Evolutionary conservation across 352 stramenopile species (phyloP), one percentile per base, ranked within the genome.

Genomic region (Achlya hypogyna): DNA sequence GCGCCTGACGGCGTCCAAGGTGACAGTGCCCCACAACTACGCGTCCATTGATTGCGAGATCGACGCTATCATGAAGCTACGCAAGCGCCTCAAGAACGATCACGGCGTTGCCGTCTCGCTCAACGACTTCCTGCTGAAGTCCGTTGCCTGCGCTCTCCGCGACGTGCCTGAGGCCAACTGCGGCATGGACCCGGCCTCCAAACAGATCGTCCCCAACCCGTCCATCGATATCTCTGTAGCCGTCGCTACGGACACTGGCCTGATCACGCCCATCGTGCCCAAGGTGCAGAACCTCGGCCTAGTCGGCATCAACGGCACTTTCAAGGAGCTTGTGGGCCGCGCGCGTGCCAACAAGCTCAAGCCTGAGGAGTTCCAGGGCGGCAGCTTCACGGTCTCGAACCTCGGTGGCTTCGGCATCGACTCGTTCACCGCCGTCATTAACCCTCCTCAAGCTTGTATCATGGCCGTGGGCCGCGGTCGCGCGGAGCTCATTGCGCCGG

Each of bases 41-140:
- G 84, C 86, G 56, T 96, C 90, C 65, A 95, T 98, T 23, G 93
- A 98, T 76, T 98, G 96, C 66, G 86, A 98, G 75, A 89, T 99
- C 65, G 97, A 96, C 77, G 74, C 32, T 64, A 84, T 96, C 58
- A 81, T 94, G 68, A 75, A 72, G 69, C 75, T 99, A 49, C 93
- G 97, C 59, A 97, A 98, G 76, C 62, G 88, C 59, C 81, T 99
- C 27, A 95, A 93, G 70, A 81, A 73, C 43, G 77, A 95, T 52
- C 94, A 98, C 72, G 92, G 95, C 69, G 84, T 98, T 53, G 98
- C 98, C 71, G 91, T 99, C 27, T 98, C 94, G 31, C 91, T 99
- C 43, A 99, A 99, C 81, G 97, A 99, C 78, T 92, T 99, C 71
- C 89, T 99, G 69, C 95, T 99, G 72, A 98, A 98, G 74, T 93